These are phyloP conservation scores for Hanseniaspora gamundiae DNA, from an alignment of 1,139 yeast genomes.

Conservation along the genomic window DNA sequence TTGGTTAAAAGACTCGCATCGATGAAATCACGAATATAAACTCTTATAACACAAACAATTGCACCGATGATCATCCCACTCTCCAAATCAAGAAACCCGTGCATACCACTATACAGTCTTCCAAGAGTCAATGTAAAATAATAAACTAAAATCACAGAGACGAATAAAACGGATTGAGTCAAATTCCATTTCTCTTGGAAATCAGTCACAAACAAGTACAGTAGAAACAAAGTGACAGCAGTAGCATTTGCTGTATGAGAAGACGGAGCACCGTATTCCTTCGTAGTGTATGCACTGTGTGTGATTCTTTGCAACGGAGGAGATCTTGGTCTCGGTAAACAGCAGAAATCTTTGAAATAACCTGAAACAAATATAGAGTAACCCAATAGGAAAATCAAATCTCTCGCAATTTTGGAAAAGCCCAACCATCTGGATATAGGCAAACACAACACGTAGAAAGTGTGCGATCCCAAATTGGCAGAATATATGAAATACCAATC, in stretches of 20 bases:
- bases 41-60: slow-evolving; percentile 33
- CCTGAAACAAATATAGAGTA: slow-evolving; percentile 78
- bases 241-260: slow-evolving; percentile 92
- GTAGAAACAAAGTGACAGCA: slow-evolving; percentile 48
- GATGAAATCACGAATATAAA: slow-evolving; percentile 20
- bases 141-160: slow-evolving; percentile 30
- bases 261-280: slow-evolving; percentile 91
- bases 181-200: slow-evolving; percentile 7
- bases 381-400: slow-evolving; percentile 57
- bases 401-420: slow-evolving; percentile 44
- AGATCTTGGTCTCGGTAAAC: slow-evolving; percentile 83
- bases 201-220: slow-evolving; percentile 20
- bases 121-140: slow-evolving; percentile 64
- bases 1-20: slow-evolving; percentile 14
- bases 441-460: slow-evolving; percentile 79
- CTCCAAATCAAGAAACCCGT: slow-evolving; percentile 69
- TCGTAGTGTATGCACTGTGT: slow-evolving; percentile 75
- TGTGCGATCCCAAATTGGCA: slow-evolving; percentile 86
- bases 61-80: slow-evolving; percentile 59
- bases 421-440: slow-evolving; percentile 89
- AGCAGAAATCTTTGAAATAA: slow-evolving; percentile 65
- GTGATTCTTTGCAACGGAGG: slow-evolving; percentile 90
- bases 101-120: slow-evolving; percentile 93
- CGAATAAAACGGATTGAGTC: slow-evolving; percentile 1
- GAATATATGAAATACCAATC: slow-evolving; percentile 80